These are phyloP conservation scores for Citrus maxima DNA, from an alignment of 345 rosid genomes.

Conservation along the genomic window DNA sequence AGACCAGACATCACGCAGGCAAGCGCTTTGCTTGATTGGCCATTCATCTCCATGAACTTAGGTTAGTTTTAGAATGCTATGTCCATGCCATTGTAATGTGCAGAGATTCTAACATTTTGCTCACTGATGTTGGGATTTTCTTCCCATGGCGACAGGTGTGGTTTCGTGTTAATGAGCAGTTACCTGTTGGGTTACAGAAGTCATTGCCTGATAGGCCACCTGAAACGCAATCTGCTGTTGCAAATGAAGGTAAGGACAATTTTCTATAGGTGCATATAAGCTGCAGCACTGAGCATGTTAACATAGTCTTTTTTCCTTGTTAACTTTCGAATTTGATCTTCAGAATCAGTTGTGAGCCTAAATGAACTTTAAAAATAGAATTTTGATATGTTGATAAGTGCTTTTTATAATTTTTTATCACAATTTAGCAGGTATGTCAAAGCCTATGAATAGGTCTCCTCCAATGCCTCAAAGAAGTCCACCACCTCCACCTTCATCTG, in stretches of 20 bases:
- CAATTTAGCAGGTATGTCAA: conserved; percentile 45
- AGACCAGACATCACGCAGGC: conserved; percentile 99
- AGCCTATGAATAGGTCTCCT: conserved; percentile 51
- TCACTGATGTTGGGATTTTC: conserved; percentile 46
- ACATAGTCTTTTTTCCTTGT: background rate
- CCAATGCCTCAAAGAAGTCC: conserved; percentile 82
- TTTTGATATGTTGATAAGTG: background rate
- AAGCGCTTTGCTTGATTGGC: conserved; percentile 75
- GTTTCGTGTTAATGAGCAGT: conserved; percentile 92
- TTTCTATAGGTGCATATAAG: background rate
- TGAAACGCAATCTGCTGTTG: conserved; percentile 50
- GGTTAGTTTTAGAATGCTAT: conserved; percentile 66
- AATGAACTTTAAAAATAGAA: background rate
- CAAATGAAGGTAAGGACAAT: conserved; percentile 44
- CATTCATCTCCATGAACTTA: conserved; percentile 67
- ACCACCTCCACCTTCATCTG: conserved; percentile 60
- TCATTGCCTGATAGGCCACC: conserved; percentile 82
- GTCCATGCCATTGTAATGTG: conserved; percentile 22
- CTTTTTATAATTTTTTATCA: background rate
- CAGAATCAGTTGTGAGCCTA: background rate
- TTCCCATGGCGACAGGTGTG: conserved; percentile 71
- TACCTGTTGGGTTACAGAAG: conserved; percentile 73
- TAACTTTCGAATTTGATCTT: background rate
- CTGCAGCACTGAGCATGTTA: background rate
- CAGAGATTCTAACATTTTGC: conserved; percentile 40